Evolutionary conservation across 2,329 filamentous ascomycete genomes (phyloP), one percentile per base, ranked within the genome.

Genomic region (Penicillium sclerotigenum): DNA sequence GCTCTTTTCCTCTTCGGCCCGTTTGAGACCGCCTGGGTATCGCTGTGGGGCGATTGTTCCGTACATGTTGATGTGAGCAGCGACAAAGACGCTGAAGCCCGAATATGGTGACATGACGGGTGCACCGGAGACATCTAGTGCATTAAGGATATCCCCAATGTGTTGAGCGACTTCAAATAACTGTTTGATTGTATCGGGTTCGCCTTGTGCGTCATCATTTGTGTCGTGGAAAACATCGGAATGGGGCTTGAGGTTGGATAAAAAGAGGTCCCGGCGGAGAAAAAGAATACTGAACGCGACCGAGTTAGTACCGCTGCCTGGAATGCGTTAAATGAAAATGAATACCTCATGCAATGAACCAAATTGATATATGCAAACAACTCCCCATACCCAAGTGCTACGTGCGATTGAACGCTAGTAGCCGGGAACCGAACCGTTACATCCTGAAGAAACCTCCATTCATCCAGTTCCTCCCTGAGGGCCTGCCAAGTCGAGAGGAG

Each of bases 21-120:
- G 58, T 29, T 62, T 63, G 2, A 65, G 56, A 1, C 71, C 71
- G 0, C 71, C 71, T 0, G 71, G 71, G 37, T 73, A 73, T 11
- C 65, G 62, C n/a, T 57, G 56, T 1, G 71, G 70, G 0, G 61
- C 66, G 10, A 73, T 67, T 7, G 71, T 72, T 2, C 71, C 71
- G 50, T 73, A 73, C 71, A 73, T 73, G 43, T 73, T 73, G 42
- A 73, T 71, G 40, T 73, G 71, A 3, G 69, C 71, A 10, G 71
- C 70, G 13, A 73, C 71, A 37, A 73, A 73, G 34, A 73, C 64
- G 28, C 71, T 73, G 56, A 73, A 73, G 6, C 71, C 71, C 0
- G 71, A 70, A 49, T 73, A 73, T 3, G 71, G 71, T 1, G 71
- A 73, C 49, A 73, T 72, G 1, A 73, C 67, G 0, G 70, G 62